Evolutionary conservation across 169 alveolate species (phyloP).

Genomic region (Babesia bovis): DNA sequence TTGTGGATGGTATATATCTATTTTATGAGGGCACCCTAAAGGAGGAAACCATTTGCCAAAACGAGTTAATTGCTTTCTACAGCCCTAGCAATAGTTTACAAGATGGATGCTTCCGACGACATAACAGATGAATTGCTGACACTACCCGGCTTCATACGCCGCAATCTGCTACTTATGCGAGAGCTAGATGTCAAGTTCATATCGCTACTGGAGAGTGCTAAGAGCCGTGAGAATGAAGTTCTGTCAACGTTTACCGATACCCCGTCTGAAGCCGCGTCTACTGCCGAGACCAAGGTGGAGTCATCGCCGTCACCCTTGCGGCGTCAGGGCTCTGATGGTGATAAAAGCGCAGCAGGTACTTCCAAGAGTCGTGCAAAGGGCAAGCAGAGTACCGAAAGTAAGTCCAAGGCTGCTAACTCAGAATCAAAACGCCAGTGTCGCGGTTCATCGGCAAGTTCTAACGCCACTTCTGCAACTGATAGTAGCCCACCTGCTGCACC

Average conservation of each 20-base stretch:
- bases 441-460: background rate
- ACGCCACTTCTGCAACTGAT: background rate
- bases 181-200: constrained; percentile 48
- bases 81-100: too few species aligned
- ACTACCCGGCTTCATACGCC: constrained; percentile 62
- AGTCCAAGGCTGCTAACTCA: background rate
- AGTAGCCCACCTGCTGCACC: background rate
- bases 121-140: constrained; percentile 60
- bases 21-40: too few species aligned
- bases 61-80: too few species aligned
- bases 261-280: background rate
- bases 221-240: constrained; percentile 12
- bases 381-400: constrained; percentile 4
- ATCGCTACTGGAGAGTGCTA: constrained; percentile 46
- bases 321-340: constrained; percentile 18
- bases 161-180: constrained; percentile 60
- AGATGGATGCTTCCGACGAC: constrained; percentile 56
- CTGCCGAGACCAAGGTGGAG: background rate
- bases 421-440: constrained; percentile 14
- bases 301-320: background rate
- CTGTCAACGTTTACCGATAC: background rate
- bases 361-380: constrained; percentile 30
- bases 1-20: too few species aligned
- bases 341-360: constrained; percentile 9
- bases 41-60: too few species aligned